Conservation (phyloP, 768 basidiomycete species). For the Trametes gibbosa region DNA sequence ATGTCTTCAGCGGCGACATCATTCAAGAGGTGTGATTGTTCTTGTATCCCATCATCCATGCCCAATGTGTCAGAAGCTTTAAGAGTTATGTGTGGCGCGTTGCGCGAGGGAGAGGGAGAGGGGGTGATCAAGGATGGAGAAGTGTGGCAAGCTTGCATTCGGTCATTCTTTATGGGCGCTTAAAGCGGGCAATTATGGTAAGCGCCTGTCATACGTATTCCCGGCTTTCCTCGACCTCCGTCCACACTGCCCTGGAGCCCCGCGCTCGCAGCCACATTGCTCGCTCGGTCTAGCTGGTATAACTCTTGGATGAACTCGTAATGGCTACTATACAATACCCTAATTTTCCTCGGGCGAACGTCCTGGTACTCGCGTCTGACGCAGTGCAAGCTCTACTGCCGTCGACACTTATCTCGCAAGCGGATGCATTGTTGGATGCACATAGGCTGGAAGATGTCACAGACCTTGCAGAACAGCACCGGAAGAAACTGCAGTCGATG, state of each 20-base stretch:
- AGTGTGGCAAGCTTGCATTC: no score
- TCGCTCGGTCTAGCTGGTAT: neutral
- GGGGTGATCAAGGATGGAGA: no score
- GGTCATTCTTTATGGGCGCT: neutral
- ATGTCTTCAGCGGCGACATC: neutral
- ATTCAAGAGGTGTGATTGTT: neutral
- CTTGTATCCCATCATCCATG: neutral
- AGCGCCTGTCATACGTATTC: no score
- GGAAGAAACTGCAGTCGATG: slow-evolving; percentile 53
- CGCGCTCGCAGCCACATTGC: no score
- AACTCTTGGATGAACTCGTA: neutral
- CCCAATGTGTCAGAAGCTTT: no score
- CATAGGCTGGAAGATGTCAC: slow-evolving; percentile 66
- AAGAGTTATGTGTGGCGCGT: no score
- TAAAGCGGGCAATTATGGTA: neutral
- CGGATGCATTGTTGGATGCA: slow-evolving; percentile 62
- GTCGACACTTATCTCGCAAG: slow-evolving; percentile 69
- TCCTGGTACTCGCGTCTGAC: slow-evolving; percentile 61
- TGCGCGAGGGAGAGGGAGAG: no score
- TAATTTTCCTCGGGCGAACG: slow-evolving; percentile 59
- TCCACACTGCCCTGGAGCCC: no score
- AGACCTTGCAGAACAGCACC: slow-evolving; percentile 57
- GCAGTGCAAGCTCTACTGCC: slow-evolving; percentile 66
- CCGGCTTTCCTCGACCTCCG: no score
- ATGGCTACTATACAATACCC: slow-evolving; percentile 20